These are phyloP conservation scores for Cytospora paraplurivora DNA, from an alignment of 2,329 filamentous ascomycete species.

Conservation along the genomic window DNA sequence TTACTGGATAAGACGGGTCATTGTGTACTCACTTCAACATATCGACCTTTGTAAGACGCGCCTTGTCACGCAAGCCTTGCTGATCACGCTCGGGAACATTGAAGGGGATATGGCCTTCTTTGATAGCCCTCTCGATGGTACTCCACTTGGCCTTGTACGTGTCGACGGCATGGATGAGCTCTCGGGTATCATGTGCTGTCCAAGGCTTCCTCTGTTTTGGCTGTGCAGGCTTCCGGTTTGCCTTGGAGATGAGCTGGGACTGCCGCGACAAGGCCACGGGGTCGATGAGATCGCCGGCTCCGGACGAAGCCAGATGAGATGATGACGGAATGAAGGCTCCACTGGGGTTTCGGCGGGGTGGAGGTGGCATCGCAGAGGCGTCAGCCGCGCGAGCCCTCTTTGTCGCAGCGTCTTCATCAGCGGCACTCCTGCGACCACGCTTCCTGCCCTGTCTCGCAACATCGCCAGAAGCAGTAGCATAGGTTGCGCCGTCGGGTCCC, in stretches of 20 bases:
- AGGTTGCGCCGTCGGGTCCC: conserved; percentile 18
- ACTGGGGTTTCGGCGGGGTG: conserved; percentile 8
- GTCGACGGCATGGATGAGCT: conserved; percentile 47
- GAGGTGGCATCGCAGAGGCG: conserved; percentile 21
- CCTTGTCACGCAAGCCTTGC: conserved; percentile 60
- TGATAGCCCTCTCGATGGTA: conserved; percentile 39
- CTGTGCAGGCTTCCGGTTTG: conserved; percentile 37
- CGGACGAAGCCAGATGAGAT: conserved; percentile 1
- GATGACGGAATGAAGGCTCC: conserved; percentile 7
- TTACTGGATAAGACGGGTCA: not conserved
- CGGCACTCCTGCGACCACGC: conserved; percentile 23
- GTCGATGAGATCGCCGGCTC: conserved; percentile 29
- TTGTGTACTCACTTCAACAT: conserved; percentile 45
- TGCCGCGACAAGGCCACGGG: conserved; percentile 34
- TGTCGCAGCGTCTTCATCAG: conserved; percentile 8
- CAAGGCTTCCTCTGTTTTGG: conserved; percentile 44
- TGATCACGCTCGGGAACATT: conserved; percentile 49
- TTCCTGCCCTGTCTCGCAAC: conserved; percentile 17
- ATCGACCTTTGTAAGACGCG: conserved; percentile 58
- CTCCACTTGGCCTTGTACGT: conserved; percentile 44
- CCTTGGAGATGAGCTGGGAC: conserved; percentile 34
- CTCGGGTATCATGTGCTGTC: conserved; percentile 44
- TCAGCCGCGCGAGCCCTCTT: conserved; percentile 26
- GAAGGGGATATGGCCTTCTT: conserved; percentile 40
- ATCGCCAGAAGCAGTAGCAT: conserved; percentile 13